Conservation (phyloP, 345 rosid species). For the Durio zibethinus region DNA sequence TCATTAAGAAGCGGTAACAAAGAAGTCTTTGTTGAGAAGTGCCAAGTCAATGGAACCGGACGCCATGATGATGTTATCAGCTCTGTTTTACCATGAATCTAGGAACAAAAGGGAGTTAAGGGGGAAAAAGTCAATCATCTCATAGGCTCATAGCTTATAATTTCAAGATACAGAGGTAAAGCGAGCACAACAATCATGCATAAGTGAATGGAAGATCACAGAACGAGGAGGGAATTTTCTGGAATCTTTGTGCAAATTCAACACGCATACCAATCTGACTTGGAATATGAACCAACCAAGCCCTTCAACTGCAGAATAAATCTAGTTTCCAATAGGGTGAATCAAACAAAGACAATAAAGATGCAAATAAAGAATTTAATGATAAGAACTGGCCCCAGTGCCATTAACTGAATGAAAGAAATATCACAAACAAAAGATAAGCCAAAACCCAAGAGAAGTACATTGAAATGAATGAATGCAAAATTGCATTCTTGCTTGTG, state of each 20-base stretch:
- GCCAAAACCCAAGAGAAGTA: background rate
- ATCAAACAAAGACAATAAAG: background rate
- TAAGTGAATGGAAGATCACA: slow-evolving; percentile 5
- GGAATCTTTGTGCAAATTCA: background rate
- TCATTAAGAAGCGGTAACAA: slow-evolving; percentile 80
- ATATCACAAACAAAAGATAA: background rate
- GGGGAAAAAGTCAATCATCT: slow-evolving; percentile 21
- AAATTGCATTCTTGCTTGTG: background rate
- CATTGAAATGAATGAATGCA: background rate
- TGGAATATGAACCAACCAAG: background rate
- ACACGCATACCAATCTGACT: background rate
- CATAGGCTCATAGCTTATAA: slow-evolving; percentile 7
- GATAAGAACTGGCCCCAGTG: background rate
- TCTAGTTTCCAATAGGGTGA: background rate
- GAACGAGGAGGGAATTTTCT: background rate
- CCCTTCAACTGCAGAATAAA: background rate
- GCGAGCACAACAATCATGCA: background rate
- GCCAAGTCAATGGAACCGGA: slow-evolving; percentile 97
- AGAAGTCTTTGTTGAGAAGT: slow-evolving; percentile 71
- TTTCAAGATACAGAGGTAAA: background rate
- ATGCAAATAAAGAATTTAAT: background rate
- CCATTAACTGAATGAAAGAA: background rate
- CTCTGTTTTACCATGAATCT: slow-evolving; percentile 95
- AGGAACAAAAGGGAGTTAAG: slow-evolving; percentile 23
- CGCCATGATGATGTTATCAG: slow-evolving; percentile 81